Evolutionary conservation across 192 early-diverging fungal species (phyloP), one percentile per base, ranked within the genome.

Genomic region (Cladochytrium replicatum): DNA sequence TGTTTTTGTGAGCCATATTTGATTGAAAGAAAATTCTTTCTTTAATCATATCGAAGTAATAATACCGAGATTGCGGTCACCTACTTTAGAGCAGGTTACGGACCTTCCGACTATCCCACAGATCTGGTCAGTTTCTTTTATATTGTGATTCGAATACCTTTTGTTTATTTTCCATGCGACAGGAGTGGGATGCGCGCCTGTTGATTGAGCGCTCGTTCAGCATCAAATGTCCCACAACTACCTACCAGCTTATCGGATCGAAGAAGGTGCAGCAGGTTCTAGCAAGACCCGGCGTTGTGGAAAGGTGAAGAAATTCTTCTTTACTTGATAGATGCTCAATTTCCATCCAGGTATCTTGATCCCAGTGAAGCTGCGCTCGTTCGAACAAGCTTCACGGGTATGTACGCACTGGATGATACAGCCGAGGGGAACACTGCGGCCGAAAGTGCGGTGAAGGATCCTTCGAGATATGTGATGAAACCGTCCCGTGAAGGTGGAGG

Each of bases 191-290:
- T n/a, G 89, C 83, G 2, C 75, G 94, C 54, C 68, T 87, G 39
- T 64, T 86, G 39, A 68, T 94, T 6, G 94, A 98, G 53, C 69
- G 74, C 24, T 91, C 91, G 0, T 57, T 74, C 13, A 61, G 89
- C 0, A 80, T 98, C 52, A 86, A 93, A 43, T 91, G 89, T 51
- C 94, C 94, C 28, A 87, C 73, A 24, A 68, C 86, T 17, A 84
- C 88, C 2, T 93, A 95, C 46, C 94, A 98, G 43, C 61, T 98
- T 21, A 84, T 84, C 4, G 94, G 94, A 15, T 74, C 86, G 31
- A 98, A 98, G 62, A 98, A 98, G 54, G 77, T 94, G 5, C 94
- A 98, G 58, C 92, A 98, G 58, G 84, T 95, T 6, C 61, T 98
- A 17, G 82, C 92, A 0, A 58, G 69, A 3, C 82, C 89, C 0